Percentiles rank a stretch among this genome's conserved stretches.
These are phyloP conservation scores for Fusarium graminum DNA, from an alignment of 2,329 filamentous ascomycete genomes.

Conservation along the genomic window DNA sequence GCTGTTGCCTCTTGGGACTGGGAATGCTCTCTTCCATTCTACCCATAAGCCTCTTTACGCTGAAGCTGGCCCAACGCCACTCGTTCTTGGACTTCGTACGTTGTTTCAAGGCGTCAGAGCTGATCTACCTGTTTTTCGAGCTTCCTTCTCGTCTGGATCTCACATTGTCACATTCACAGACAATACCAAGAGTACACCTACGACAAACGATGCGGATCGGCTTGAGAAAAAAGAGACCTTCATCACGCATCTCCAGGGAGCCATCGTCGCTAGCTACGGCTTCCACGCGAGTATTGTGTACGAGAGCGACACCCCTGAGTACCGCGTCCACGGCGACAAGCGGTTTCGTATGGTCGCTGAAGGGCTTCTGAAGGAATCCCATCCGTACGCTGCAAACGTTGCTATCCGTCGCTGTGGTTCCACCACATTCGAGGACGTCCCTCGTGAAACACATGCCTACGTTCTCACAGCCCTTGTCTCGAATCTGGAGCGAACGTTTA, in stretches of 20 bases:
- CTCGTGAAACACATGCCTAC: slow-evolving; percentile 75
- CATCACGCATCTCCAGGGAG: slow-evolving; percentile 71
- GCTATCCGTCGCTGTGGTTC: slow-evolving; percentile 48
- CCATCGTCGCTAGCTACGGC: slow-evolving; percentile 90
- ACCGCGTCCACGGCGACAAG: slow-evolving; percentile 80
- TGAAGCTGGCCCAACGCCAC: slow-evolving; percentile 54
- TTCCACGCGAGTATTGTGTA: slow-evolving; percentile 90
- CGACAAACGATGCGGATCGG: slow-evolving; percentile 16
- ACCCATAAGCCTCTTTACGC: slow-evolving; percentile 69
- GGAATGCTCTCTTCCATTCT: slow-evolving; percentile 74
- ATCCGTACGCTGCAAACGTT: slow-evolving; percentile 64
- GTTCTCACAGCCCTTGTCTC: slow-evolving; percentile 82
- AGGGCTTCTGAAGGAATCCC: slow-evolving; percentile 72
- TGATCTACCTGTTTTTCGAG: slow-evolving; percentile 72
- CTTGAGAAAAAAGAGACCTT: slow-evolving; percentile 50
- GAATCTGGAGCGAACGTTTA: slow-evolving; percentile 84
- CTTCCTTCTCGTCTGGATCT: slow-evolving; percentile 71
- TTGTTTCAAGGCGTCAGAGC: slow-evolving; percentile 69
- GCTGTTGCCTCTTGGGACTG: slow-evolving; percentile 73
- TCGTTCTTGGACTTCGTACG: slow-evolving; percentile 66
- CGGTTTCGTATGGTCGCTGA: slow-evolving; percentile 88
- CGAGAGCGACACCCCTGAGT: slow-evolving; percentile 87
- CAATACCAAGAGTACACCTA: slow-evolving; percentile 16
- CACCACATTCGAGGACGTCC: slow-evolving; percentile 45
- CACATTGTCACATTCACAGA: slow-evolving; percentile 58